These are phyloP conservation scores for Puccinia triticina DNA, from an alignment of 1,284 basidiomycete species.

Conservation along the genomic window DNA sequence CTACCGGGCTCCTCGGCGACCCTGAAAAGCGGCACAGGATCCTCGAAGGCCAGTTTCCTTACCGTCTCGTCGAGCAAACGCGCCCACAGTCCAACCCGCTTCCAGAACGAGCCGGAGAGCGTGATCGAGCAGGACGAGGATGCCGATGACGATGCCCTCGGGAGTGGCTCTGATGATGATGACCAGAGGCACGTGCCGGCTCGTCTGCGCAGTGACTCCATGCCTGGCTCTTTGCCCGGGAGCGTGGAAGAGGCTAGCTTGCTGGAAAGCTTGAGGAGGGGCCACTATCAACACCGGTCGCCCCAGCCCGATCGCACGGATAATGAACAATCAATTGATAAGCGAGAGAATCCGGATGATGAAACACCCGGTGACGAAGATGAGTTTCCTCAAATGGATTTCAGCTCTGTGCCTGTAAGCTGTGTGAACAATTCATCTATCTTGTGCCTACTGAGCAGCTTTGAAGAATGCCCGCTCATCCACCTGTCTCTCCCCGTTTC, in stretches of 20 bases:
- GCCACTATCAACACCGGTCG: neutral
- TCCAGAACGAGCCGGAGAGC: neutral
- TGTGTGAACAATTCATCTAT: neutral
- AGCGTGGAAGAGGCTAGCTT: conserved; percentile 56
- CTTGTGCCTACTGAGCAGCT: neutral
- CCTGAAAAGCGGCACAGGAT: neutral
- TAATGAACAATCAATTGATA: conserved; percentile 7
- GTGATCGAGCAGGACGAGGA: conserved; percentile 20
- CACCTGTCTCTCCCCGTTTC: neutral
- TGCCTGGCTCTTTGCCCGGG: conserved; percentile 55
- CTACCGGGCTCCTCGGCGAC: conserved; percentile 2
- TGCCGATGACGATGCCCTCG: conserved; percentile 37
- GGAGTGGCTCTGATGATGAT: conserved; percentile 34
- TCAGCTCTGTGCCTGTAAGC: conserved; percentile 48
- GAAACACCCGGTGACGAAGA: conserved; percentile 55
- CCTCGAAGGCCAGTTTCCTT: conserved; percentile 5
- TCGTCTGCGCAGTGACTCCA: conserved; percentile 41
- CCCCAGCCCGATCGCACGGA: neutral
- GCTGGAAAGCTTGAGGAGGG: conserved; percentile 35
- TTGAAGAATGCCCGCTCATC: no score
- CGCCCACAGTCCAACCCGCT: neutral
- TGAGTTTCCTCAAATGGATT: conserved; percentile 52
- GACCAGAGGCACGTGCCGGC: conserved; percentile 33
- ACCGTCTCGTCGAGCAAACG: conserved; percentile 10
- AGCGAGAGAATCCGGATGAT: conserved; percentile 42